Conservation (phyloP, 2,329 filamentous ascomycete genomes). For the Chlorencoelia australis region DNA sequence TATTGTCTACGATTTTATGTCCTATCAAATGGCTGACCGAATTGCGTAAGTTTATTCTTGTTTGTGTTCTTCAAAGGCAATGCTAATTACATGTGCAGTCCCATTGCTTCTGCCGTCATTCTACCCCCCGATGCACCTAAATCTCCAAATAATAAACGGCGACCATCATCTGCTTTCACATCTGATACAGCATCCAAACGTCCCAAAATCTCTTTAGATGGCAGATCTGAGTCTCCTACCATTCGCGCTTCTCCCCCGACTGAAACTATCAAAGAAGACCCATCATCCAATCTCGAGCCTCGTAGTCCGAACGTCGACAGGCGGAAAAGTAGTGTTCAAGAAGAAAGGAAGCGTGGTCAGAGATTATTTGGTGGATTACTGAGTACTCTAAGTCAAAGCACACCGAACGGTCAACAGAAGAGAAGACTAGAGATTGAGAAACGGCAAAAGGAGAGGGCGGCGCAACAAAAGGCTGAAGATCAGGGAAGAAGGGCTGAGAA, state of each 20-base stretch:
- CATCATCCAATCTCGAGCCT: conserved; percentile 3
- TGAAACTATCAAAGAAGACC: conserved; percentile 7
- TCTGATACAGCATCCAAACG: conserved; percentile 43
- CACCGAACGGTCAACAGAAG: conserved; percentile 51
- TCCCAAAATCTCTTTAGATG: conserved; percentile 33
- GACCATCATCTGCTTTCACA: conserved; percentile 43
- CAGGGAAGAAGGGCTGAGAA: conserved; percentile 57
- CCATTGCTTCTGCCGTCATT: conserved; percentile 29
- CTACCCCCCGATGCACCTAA: conserved; percentile 21
- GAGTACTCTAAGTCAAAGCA: conserved; percentile 55
- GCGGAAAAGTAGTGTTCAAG: conserved; percentile 41
- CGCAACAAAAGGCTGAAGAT: conserved; percentile 62
- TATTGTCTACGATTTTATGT: too few species aligned
- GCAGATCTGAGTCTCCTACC: conserved; percentile 18
- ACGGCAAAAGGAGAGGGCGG: conserved; percentile 66
- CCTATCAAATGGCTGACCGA: too few species aligned
- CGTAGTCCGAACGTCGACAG: conserved; percentile 13
- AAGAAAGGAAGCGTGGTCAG: conserved; percentile 78
- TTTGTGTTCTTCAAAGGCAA: too few species aligned
- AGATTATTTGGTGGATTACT: conserved; percentile 72
- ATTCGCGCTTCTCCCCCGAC: conserved; percentile 20
- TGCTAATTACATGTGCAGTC: conserved; percentile 14
- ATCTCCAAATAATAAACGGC: conserved; percentile 28
- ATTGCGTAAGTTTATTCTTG: too few species aligned
- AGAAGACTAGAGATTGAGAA: conserved; percentile 72